A percentile compares a stretch with the other conserved stretches of the same genome.
Evolutionary conservation across 306 rosid genomes (phyloP).

Genomic region (Leucaena leucocephala): DNA sequence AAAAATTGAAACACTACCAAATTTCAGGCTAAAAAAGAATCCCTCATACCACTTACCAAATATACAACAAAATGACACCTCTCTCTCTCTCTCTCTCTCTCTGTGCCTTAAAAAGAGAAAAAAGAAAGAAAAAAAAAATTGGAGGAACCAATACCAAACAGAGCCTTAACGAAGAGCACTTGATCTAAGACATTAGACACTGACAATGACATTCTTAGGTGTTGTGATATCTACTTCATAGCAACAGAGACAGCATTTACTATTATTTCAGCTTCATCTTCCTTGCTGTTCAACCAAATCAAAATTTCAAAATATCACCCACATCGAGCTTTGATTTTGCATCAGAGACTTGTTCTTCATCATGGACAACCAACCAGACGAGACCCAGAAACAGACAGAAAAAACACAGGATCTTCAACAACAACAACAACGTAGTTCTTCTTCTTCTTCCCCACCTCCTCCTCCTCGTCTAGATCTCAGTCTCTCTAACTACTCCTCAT

Average conservation of each 20-base stretch:
- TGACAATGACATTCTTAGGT: neutral
- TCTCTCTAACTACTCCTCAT: slow-evolving; percentile 39
- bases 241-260: slow-evolving; percentile 41
- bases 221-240: slow-evolving; percentile 45
- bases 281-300: slow-evolving; percentile 37
- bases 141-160: neutral
- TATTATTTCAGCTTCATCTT: slow-evolving; percentile 34
- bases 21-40: no score
- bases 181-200: neutral
- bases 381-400: neutral
- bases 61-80: no score
- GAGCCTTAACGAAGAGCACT: neutral
- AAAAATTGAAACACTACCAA: no score
- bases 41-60: no score
- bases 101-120: no score
- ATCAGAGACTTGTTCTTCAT: slow-evolving; percentile 11
- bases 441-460: slow-evolving; percentile 20
- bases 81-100: no score
- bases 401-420: slow-evolving; percentile 20
- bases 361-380: slow-evolving; percentile 36
- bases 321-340: slow-evolving; percentile 29
- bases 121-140: neutral
- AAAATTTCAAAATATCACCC: neutral
- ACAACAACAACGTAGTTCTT: slow-evolving; percentile 28
- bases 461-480: slow-evolving; percentile 63